These are phyloP conservation scores for Rhizophlyctis rosea DNA, from an alignment of 192 early-diverging fungal genomes.

Conservation along the genomic window DNA sequence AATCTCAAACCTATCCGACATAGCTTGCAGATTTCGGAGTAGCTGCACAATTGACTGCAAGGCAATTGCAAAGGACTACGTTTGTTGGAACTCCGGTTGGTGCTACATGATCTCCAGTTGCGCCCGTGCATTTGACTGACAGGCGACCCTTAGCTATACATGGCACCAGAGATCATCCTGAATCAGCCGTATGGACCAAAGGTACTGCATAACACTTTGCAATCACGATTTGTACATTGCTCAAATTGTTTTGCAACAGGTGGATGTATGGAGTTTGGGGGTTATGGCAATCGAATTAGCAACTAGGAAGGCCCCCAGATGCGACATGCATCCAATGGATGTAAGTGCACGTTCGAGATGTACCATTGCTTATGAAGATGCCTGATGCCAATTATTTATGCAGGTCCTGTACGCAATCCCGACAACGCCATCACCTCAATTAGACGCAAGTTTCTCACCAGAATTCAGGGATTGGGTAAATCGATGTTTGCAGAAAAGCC, in stretches of 20 bases:
- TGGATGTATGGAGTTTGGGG: constrained; percentile 56
- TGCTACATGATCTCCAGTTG: constrained; percentile 8
- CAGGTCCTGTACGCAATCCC: constrained; percentile 23
- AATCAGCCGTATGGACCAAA: constrained; percentile 74
- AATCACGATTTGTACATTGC: not conserved
- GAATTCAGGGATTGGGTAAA: constrained; percentile 25
- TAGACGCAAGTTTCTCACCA: constrained; percentile 14
- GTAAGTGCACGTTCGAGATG: constrained; percentile 14
- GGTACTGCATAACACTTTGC: not conserved
- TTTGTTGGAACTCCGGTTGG: constrained; percentile 49
- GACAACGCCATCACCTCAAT: constrained; percentile 14
- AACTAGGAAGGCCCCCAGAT: constrained; percentile 42
- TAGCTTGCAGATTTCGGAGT: constrained; percentile 76
- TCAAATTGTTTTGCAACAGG: constrained; percentile 12
- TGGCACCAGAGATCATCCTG: constrained; percentile 93
- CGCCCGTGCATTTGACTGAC: no score
- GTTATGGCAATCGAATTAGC: constrained; percentile 57
- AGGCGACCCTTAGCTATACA: constrained; percentile 54
- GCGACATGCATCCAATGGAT: constrained; percentile 31
- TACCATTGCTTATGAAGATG: constrained; percentile 7
- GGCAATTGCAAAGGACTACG: constrained; percentile 62
- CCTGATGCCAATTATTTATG: not conserved
- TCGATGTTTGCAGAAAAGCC: constrained; percentile 18
- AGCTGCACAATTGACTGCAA: constrained; percentile 70
- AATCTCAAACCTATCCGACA: constrained; percentile 23